Evolutionary conservation across 202 grass and related monocot genomes (phyloP).

Genomic region (Carex sylvatica): DNA sequence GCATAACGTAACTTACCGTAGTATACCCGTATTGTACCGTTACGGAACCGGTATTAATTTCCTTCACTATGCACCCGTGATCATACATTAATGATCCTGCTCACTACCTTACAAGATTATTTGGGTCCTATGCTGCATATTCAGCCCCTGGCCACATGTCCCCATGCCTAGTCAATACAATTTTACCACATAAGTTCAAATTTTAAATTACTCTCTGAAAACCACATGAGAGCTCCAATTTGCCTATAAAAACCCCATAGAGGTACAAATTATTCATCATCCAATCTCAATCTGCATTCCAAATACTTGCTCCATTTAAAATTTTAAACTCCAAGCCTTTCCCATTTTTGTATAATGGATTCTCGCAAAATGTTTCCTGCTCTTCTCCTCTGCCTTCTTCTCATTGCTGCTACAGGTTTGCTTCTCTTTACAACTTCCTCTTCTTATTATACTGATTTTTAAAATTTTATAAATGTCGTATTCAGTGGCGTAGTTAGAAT

Average conservation of each 20-base stretch:
- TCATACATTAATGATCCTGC: too few relatives aligned
- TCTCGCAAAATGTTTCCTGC: constrained; percentile 34
- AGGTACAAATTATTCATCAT: neutral
- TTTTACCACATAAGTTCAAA: neutral
- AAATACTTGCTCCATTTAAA: neutral
- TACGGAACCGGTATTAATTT: too few relatives aligned
- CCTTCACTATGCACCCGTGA: too few relatives aligned
- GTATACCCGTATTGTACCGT: too few relatives aligned
- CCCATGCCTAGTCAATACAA: neutral
- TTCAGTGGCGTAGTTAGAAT: too few relatives aligned
- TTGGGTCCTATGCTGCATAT: too few relatives aligned
- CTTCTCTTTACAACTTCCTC: neutral
- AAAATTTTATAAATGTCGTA: too few relatives aligned
- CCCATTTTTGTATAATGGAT: neutral
- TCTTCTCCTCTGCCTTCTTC: constrained; percentile 39
- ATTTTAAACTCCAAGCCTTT: neutral
- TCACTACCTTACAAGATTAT: too few relatives aligned
- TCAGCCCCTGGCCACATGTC: too few relatives aligned
- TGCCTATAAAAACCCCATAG: constrained; percentile 17
- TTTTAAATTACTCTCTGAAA: neutral
- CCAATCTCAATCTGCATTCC: neutral
- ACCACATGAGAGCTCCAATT: neutral
- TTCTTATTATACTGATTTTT: neutral
- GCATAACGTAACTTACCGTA: too few relatives aligned
- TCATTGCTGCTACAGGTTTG: constrained; percentile 46